Conservation (phyloP, 495 filamentous ascomycete genomes). For the Xylaria grammica region DNA sequence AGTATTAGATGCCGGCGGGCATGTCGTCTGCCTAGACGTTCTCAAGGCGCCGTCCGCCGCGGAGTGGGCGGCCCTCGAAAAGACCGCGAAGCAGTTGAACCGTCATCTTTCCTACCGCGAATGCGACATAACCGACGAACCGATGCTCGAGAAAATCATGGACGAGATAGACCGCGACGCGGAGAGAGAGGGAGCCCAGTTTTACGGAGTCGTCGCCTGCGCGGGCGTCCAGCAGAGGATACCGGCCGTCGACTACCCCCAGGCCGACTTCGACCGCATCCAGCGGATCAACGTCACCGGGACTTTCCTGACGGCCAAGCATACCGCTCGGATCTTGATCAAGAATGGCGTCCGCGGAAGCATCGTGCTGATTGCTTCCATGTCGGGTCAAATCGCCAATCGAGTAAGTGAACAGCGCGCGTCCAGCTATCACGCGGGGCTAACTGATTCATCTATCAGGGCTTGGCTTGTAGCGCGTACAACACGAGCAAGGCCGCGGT, state of each 20-base stretch:
- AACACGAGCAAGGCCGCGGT: constrained; percentile 33
- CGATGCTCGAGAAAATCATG: not conserved
- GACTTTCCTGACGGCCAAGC: constrained; percentile 14
- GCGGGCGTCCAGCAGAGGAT: constrained; percentile 18
- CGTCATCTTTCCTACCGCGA: constrained; percentile 2
- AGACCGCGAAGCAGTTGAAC: not conserved
- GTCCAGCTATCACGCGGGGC: not conserved
- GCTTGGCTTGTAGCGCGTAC: constrained; percentile 29
- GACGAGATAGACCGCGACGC: constrained; percentile 3
- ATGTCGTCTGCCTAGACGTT: constrained; percentile 21
- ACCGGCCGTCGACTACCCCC: constrained; percentile 10
- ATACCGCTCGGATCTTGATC: constrained; percentile 7
- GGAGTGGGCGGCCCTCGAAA: constrained; percentile 7
- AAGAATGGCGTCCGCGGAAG: constrained; percentile 23
- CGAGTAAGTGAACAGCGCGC: not conserved
- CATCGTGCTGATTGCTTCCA: constrained; percentile 31
- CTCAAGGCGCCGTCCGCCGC: not conserved
- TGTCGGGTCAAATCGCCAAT: constrained; percentile 30
- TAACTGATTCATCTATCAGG: not conserved
- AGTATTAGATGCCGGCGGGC: constrained; percentile 13
- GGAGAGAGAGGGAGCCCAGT: not conserved
- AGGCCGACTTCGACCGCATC: constrained; percentile 15
- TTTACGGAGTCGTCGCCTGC: constrained; percentile 10
- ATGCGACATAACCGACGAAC: constrained; percentile 12
- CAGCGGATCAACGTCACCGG: constrained; percentile 17